phyloP scores from a whole-genome alignment of 805 yeast species.

The Candida sakaeoensis region DNA sequence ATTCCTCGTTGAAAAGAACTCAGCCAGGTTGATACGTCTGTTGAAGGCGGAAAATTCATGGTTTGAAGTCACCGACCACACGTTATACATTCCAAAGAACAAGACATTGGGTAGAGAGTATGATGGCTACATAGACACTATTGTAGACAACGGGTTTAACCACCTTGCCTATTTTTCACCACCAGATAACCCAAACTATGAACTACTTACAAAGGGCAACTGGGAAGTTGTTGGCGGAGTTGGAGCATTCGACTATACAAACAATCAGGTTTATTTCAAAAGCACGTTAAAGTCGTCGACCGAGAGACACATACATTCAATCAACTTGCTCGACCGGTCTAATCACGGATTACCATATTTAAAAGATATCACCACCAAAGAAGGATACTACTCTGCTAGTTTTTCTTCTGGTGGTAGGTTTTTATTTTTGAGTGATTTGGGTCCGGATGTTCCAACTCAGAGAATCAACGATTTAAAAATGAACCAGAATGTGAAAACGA shows the following conservation, averaged over 20 bases:
- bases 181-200: constrained; percentile 43
- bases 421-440: constrained; percentile 64
- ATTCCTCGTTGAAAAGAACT: constrained; percentile 36
- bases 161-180: constrained; percentile 88
- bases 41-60: constrained; percentile 54
- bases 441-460: constrained; percentile 82
- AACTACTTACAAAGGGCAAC: constrained; percentile 59
- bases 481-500: constrained; percentile 33
- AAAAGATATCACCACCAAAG: constrained; percentile 34
- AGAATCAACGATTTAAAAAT: constrained; percentile 48
- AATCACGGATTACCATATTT: constrained; percentile 49
- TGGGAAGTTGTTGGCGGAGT: constrained; percentile 87
- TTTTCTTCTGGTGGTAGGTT: constrained; percentile 80
- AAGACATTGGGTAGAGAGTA: constrained; percentile 31
- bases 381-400: constrained; percentile 66
- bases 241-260: constrained; percentile 50
- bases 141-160: constrained; percentile 53
- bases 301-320: constrained; percentile 80
- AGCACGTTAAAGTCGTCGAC: constrained; percentile 76
- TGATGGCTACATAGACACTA: constrained; percentile 77
- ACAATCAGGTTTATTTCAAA: constrained; percentile 52
- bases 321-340: constrained; percentile 43
- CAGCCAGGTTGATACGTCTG: constrained; percentile 33
- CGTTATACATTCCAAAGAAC: constrained; percentile 34
- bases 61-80: constrained; percentile 45